Percentiles rank a stretch among this genome's conserved stretches.
These are phyloP conservation scores for Diaporthe helianthi DNA, from an alignment of 2,329 filamentous ascomycete species.

Conservation along the genomic window DNA sequence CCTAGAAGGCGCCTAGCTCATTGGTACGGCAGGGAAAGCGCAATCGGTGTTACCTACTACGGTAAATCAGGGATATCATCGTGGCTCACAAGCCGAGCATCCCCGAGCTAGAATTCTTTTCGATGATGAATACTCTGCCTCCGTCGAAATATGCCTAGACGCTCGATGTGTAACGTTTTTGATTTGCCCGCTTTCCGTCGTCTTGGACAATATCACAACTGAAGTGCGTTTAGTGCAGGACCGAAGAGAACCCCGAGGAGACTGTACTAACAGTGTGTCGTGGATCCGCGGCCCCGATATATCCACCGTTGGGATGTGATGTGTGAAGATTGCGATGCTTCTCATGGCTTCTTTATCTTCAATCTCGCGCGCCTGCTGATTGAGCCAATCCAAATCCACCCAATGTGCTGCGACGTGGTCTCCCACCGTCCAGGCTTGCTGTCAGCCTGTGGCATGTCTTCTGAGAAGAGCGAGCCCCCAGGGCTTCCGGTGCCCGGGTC, in stretches of 20 bases:
- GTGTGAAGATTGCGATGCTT: too few relatives aligned
- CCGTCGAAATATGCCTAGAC: not conserved
- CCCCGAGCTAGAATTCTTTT: not conserved
- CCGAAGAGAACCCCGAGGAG: slow-evolving; percentile 47
- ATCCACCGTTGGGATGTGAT: too few relatives aligned
- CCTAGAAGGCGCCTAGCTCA: not conserved
- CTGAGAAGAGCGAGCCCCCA: not conserved
- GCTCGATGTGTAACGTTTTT: not conserved
- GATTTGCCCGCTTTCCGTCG: slow-evolving; percentile 1
- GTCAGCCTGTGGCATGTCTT: too few relatives aligned
- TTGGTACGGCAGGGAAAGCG: not conserved
- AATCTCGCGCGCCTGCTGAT: slow-evolving; percentile 24
- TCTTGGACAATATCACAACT: slow-evolving; percentile 49
- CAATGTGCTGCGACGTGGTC: slow-evolving; percentile 38
- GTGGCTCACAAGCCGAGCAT: not conserved
- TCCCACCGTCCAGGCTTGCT: slow-evolving; percentile 39
- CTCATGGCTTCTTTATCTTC: too few relatives aligned
- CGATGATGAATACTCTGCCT: not conserved
- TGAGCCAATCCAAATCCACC: slow-evolving; percentile 40
- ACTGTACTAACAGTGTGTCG: slow-evolving; percentile 30
- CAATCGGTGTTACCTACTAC: not conserved
- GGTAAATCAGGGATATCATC: not conserved
- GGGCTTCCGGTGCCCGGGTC: not conserved
- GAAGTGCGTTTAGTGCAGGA: slow-evolving; percentile 53
- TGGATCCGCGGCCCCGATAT: too few relatives aligned